Evolutionary conservation across 2,329 filamentous ascomycete species (phyloP), one percentile per base, ranked within the genome.

Genomic region (Zymoseptoria crescenta): DNA sequence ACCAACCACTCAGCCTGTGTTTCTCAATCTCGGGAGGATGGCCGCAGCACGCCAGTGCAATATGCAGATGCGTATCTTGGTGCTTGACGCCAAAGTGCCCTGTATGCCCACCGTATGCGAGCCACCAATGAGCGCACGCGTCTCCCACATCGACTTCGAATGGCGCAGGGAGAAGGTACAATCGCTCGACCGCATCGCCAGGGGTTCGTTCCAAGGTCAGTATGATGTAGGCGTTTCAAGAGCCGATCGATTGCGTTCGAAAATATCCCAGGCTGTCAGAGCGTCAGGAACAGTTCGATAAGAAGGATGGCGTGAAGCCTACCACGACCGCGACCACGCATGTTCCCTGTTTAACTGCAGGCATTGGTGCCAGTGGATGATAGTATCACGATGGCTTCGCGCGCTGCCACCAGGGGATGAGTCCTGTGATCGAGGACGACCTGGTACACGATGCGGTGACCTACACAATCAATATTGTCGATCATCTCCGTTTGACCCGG

Each of bases 41-140:
- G 80, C 84, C 48, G 92, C 85, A 65, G 89, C 89, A 3, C 79
- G 81, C 3, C 80, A 27, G 87, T 95, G 68, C 80, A 80, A 57
- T 82, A 83, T 0, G 89, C 91, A 0, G 91, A 96, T 71, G 82
- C 89, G 4, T n/a, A 92, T 96, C 61, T 66, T 96, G 0, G 86
- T 96, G 2, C 70, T 94, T 19, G 87, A 96, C 72, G 92, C 89
- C 63, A 91, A 96, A 69, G 89, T 95, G 0, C 91, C 91, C 0
- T 96, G 90, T 89, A 89, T 96, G 58, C 85, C 87, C 21, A 92
- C 89, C 0, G 82, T 83, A 59, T 83, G 80, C 71, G 78, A 79
- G 28, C 84, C 84, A 0, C 77, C 75, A 3, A 70, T 75, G 0
- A 72, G 75, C 1, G 79, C 83, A 1, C 81, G 76, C 57, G 80